These are phyloP conservation scores for Lithospermum erythrorhizon DNA, from an alignment of 257 asterid genomes.

Conservation along the genomic window DNA sequence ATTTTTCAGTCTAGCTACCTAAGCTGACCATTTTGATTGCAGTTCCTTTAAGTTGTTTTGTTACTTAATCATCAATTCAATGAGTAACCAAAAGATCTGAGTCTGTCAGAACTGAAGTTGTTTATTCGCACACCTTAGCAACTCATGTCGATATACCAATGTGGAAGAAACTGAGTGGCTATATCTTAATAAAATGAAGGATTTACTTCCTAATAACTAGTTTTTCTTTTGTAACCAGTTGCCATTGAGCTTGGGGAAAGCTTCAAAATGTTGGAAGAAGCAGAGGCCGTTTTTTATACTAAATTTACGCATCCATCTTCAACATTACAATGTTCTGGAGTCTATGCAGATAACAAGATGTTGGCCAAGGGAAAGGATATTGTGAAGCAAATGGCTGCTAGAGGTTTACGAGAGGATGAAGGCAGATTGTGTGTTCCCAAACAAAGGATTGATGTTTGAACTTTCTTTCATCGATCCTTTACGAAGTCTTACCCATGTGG, in stretches of 20 bases:
- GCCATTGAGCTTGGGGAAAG: constrained; percentile 71
- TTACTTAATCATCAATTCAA: too few species aligned
- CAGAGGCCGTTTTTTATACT: constrained; percentile 50
- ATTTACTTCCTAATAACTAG: constrained; percentile 31
- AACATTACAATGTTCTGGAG: constrained; percentile 30
- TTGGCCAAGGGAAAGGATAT: constrained; percentile 60
- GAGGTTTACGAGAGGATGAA: too few species aligned
- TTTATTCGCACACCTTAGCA: constrained; percentile 57
- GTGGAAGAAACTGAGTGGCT: constrained; percentile 45
- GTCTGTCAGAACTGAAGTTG: constrained; percentile 44
- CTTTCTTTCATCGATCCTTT: constrained; percentile 40
- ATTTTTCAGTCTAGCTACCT: too few species aligned
- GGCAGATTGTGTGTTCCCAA: constrained; percentile 47
- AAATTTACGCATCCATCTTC: constrained; percentile 25
- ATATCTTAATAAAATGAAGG: constrained; percentile 61
- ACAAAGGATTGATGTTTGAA: constrained; percentile 20
- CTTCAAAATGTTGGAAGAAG: constrained; percentile 45
- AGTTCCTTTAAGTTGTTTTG: too few species aligned
- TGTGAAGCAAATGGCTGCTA: constrained; percentile 53
- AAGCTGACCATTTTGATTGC: too few species aligned
- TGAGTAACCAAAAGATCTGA: background rate
- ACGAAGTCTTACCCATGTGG: too few species aligned
- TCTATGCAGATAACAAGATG: constrained; percentile 49
- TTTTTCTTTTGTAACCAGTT: constrained; percentile 57
- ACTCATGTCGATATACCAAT: constrained; percentile 27